A percentile compares a stretch with the other conserved stretches of the same genome.
Conservation (phyloP, 768 basidiomycete genomes). For the Tremella yokohamensis region DNA sequence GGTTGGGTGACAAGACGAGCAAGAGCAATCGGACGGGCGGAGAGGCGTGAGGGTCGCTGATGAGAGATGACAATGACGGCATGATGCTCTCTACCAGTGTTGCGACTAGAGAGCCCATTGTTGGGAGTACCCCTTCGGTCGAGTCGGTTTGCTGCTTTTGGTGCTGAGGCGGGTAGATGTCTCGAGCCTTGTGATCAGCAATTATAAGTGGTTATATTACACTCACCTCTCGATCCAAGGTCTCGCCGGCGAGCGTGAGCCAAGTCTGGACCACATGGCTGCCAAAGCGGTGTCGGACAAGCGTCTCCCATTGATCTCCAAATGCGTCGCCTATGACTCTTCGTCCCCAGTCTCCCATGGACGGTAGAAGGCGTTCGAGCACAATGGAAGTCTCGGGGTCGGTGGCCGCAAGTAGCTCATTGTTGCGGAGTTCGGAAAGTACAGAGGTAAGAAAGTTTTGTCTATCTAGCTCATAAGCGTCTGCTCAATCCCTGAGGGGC, state of each 20-base stretch:
- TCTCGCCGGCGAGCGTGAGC: slow-evolving; percentile 56
- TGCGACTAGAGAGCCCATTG: slow-evolving; percentile 49
- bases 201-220: too few relatives aligned
- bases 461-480: slow-evolving; percentile 57
- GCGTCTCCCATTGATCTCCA: slow-evolving; percentile 72
- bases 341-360: slow-evolving; percentile 94
- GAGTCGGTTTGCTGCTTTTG: slow-evolving; percentile 23
- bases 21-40: slow-evolving; percentile 82
- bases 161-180: slow-evolving; percentile 52
- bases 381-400: slow-evolving; percentile 91
- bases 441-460: slow-evolving; percentile 77
- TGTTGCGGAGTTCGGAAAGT: slow-evolving; percentile 74
- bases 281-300: slow-evolving; percentile 71
- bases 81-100: slow-evolving; percentile 52
- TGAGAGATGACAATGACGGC: slow-evolving; percentile 61
- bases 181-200: slow-evolving; percentile 17
- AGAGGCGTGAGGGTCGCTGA: slow-evolving; percentile 84
- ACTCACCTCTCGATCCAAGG: slow-evolving; percentile 53
- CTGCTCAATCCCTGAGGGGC: neutral
- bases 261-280: slow-evolving; percentile 94
- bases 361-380: slow-evolving; percentile 81
- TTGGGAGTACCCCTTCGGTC: slow-evolving; percentile 37
- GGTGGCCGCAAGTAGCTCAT: slow-evolving; percentile 84
- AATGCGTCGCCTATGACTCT: slow-evolving; percentile 84
- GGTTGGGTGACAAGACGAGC: slow-evolving; percentile 65